Evolutionary conservation across 1,284 basidiomycete species (phyloP).

Genomic region (Cryptococcus sp.): DNA sequence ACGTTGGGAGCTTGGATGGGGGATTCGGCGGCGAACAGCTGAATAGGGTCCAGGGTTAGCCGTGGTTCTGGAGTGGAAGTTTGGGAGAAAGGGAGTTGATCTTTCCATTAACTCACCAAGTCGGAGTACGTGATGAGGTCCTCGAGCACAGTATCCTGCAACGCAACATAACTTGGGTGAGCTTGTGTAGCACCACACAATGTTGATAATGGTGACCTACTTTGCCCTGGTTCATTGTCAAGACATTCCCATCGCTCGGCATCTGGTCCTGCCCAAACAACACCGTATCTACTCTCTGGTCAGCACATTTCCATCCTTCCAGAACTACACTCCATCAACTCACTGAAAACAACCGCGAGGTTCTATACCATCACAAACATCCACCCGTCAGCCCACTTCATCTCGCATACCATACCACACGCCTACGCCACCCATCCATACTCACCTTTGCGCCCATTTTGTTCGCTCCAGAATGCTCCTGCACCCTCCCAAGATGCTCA

Average conservation of each 20-base stretch:
- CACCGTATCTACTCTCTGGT: conserved; percentile 53
- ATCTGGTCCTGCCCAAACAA: conserved; percentile 87
- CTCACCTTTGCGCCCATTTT: conserved; percentile 83
- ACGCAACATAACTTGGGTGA: not conserved
- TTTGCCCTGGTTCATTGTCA: conserved; percentile 68
- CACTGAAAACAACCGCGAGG: conserved; percentile 71
- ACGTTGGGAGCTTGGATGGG: conserved; percentile 19
- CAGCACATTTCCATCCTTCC: not conserved
- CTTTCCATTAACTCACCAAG: conserved; percentile 23
- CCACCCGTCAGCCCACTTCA: conserved; percentile 11
- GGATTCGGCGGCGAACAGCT: conserved; percentile 45
- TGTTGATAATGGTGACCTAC: conserved; percentile 48
- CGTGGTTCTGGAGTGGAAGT: no score
- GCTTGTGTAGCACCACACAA: conserved; percentile 1
- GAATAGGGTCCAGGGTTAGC: no score
- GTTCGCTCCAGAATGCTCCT: conserved; percentile 66
- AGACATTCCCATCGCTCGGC: conserved; percentile 66
- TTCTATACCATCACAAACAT: conserved; percentile 51
- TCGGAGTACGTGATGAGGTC: conserved; percentile 70
- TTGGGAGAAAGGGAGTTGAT: not conserved
- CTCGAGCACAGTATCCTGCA: conserved; percentile 80
- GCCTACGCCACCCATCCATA: conserved; percentile 37
- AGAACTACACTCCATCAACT: not conserved
- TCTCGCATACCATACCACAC: conserved; percentile 30
- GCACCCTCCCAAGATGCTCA: conserved; percentile 80